phyloP scores from a whole-genome alignment of 306 rosid species.

The Dalbergia cochinchinensis region DNA sequence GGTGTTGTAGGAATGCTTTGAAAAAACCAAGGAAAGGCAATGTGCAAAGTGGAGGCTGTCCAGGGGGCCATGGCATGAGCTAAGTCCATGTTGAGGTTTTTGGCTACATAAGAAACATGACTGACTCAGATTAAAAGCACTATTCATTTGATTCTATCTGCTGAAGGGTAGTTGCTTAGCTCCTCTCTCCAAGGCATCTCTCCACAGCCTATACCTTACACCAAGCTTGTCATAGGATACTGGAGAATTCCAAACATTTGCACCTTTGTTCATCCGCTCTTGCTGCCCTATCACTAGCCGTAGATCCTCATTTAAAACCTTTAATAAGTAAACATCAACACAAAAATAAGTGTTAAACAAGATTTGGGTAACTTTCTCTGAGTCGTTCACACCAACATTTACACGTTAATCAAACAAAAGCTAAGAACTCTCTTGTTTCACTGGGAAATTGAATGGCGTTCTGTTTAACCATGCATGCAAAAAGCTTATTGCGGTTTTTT shows the following conservation, averaged over 20 bases:
- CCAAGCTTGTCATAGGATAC: constrained; percentile 94
- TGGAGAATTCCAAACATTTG: constrained; percentile 85
- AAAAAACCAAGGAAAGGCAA: constrained; percentile 37
- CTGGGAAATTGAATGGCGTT: not conserved
- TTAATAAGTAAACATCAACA: constrained; percentile 28
- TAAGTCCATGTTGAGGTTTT: constrained; percentile 17
- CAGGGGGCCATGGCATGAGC: constrained; percentile 22
- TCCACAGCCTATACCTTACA: constrained; percentile 87
- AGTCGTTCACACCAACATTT: no score
- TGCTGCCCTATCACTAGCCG: constrained; percentile 89
- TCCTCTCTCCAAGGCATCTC: constrained; percentile 82
- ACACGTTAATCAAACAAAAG: not conserved
- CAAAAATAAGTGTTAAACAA: not conserved
- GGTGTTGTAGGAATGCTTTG: constrained; percentile 29
- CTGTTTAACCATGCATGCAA: not conserved
- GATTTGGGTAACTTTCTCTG: not conserved
- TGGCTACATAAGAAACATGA: constrained; percentile 34
- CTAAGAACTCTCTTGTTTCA: not conserved
- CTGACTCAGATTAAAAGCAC: constrained; percentile 19
- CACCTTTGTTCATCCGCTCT: constrained; percentile 85
- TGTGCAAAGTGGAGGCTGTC: constrained; percentile 39
- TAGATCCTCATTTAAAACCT: constrained; percentile 93
- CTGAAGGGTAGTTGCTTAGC: constrained; percentile 70
- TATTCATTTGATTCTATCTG: constrained; percentile 38
- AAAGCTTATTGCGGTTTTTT: constrained; percentile 4